Base-by-base conservation (phyloP, 768 basidiomycete species). In the Termitomyces heimii region DNA sequence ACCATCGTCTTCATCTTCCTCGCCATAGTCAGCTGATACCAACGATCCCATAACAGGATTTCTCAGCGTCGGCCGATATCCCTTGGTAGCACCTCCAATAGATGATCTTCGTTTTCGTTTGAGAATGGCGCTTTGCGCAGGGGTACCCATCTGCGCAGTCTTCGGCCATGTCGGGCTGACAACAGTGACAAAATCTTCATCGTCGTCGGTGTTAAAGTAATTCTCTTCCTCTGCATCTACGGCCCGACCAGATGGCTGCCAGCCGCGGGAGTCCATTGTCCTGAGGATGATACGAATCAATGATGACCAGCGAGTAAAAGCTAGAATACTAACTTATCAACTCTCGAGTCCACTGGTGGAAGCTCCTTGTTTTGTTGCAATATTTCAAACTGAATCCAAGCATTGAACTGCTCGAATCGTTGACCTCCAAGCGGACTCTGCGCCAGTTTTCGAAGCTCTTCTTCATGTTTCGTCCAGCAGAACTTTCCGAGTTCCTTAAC, bases 181-280 rank as follows among this genome's bases (percentile, higher is more conserved):
- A 8, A 75, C 65, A 53, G 72, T 75, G 37, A 75, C 63, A 45
- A 70, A 59, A 34, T 79, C 75, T 34, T 94, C 94, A 43, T 93
- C 90, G 60, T 94, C 92, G 40, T 91, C 90, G 29, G 76, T 80
- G 64, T 95, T 93, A 80, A 97, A 98, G 74, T 97, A 98, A 58
- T 88, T 83, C 69, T 98, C 95, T 69, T 98, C 95, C 59, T 91
- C 89, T 5, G 78, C 77, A 61, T 92, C 91, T 56, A 85, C 70
- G 34, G 73, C 68, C 32, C 80, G 80, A 43, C 78, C 80, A 64
- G 70, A 73, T 59, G 76, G 72, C 29, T 57, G 51, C 73, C 78
- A 77, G n/a, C 64, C 62, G 26, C 79, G 79, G 54, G 71, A 68
- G 52, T 76, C 73, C 43, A 66, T 46, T 59, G 72, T 66, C 63